Percentiles rank a stretch among this genome's conserved stretches.
These are phyloP conservation scores for Emmonsiellopsis sp. DNA, from an alignment of 2,329 filamentous ascomycete genomes.

Conservation along the genomic window DNA sequence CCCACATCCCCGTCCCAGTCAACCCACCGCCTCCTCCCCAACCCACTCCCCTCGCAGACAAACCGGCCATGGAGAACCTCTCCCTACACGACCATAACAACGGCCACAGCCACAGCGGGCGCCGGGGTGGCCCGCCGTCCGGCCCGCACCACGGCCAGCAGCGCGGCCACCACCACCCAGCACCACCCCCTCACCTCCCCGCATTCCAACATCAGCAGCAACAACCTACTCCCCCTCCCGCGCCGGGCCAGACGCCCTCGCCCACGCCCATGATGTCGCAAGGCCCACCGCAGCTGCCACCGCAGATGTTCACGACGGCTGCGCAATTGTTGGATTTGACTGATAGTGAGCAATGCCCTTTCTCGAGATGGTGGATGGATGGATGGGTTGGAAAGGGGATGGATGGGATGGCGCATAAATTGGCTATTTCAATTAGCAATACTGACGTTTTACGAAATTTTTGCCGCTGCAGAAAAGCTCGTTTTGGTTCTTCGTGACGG, in stretches of 20 bases:
- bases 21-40: conserved; percentile 6
- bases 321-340: conserved; percentile 92
- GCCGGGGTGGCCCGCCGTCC: background rate
- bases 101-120: background rate
- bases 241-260: conserved; percentile 19
- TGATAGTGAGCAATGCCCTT: conserved; percentile 64
- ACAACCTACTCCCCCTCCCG: background rate
- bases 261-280: conserved; percentile 13
- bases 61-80: conserved; percentile 26
- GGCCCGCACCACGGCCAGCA: background rate
- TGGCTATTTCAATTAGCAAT: background rate
- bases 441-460: background rate
- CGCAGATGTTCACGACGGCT: conserved; percentile 97
- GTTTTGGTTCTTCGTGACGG: conserved; percentile 87
- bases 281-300: conserved; percentile 44
- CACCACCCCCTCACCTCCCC: background rate
- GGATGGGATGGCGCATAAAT: background rate
- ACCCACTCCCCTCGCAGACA: conserved; percentile 4
- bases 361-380: background rate
- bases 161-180: background rate
- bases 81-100: conserved; percentile 25
- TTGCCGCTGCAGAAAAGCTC: conserved; percentile 65
- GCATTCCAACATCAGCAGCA: conserved; percentile 4
- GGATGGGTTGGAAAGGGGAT: background rate
- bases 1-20: background rate